Evolutionary conservation across 352 stramenopile species (phyloP), one percentile per base, ranked within the genome.

Genomic region (Blastocystis sp.): DNA sequence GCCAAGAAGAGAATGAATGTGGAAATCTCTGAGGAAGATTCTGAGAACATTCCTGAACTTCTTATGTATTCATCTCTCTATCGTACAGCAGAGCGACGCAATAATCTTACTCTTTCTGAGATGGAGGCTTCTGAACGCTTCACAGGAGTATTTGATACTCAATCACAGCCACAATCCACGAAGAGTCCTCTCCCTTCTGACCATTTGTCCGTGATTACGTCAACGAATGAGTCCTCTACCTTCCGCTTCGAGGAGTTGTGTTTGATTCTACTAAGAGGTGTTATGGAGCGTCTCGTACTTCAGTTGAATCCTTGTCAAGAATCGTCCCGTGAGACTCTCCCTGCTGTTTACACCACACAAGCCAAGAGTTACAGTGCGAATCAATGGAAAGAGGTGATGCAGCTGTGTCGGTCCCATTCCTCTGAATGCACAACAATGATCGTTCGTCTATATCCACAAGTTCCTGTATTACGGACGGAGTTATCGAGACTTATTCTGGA

Each of bases 351-450:
- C 70, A 81, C 44, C 3, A 81, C 70, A 9, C 44, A 81, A 22
- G 70, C 19, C n/a, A 59, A 30, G 27, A 81, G 5, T 22, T 81
- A 81, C 42, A 81, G 35, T 15, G 24, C 24, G 5, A 60, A 81
- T 40, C 70, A 81, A 54, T 81, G 70, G 70, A 64, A 81, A 40
- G 70, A 81, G 19, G 70, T 81, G 9, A 81, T 81, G 70, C 44
- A 64, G 42, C 53, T 81, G 6, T 44, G 35, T 27, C 70, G 70
- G 6, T 33, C 22, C 0, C 70, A 81, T 40, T 81, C 70, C 37
- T 81, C 70, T 15, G 70, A 81, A 27, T 81, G 70, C 19, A 81
- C 70, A 22, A 54, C 62, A 40, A 22, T 35, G n/a, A 13, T 81
- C 3, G 44, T 42, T 22, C 27, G 37, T 17, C 70, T 81, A 6